A percentile compares a stretch with the other conserved stretches of the same genome.
Conservation (phyloP, 2,329 filamentous ascomycete genomes). For the Calycina marina region DNA sequence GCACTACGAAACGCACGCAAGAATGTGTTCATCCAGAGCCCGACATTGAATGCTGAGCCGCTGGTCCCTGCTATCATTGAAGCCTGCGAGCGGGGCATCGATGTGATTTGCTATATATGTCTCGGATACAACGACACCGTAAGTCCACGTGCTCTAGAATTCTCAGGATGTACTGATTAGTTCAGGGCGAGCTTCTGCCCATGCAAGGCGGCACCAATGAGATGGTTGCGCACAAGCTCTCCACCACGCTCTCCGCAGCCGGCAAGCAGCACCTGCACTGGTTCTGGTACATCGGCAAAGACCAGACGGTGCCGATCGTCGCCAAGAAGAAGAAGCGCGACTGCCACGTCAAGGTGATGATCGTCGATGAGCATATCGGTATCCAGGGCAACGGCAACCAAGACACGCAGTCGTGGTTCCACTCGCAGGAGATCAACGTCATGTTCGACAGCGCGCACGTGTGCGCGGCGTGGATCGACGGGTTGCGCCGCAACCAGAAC, state of each 20-base stretch:
- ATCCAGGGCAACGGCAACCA: constrained; percentile 68
- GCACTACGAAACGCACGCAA: constrained; percentile 48
- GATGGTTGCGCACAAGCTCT: constrained; percentile 47
- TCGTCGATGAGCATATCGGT: constrained; percentile 52
- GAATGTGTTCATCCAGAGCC: constrained; percentile 64
- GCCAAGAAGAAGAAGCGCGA: constrained; percentile 49
- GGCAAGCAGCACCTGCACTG: constrained; percentile 40
- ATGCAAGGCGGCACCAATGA: constrained; percentile 66
- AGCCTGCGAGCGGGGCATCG: constrained; percentile 51
- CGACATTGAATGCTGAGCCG: constrained; percentile 59
- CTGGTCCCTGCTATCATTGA: constrained; percentile 47
- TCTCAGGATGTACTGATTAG: constrained; percentile 1
- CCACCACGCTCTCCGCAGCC: constrained; percentile 34
- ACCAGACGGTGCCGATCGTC: constrained; percentile 53
- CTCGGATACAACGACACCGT: constrained; percentile 64
- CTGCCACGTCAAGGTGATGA: constrained; percentile 67
- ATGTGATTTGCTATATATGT: constrained; percentile 57
- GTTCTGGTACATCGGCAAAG: constrained; percentile 60
- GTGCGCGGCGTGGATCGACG: constrained; percentile 48
- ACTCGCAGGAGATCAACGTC: constrained; percentile 64
- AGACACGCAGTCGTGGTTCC: constrained; percentile 68
- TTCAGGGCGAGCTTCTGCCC: constrained; percentile 56
- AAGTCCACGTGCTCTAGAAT: constrained; percentile 15
- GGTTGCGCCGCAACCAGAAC: constrained; percentile 50
- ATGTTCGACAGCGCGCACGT: constrained; percentile 52